phyloP scores from a whole-genome alignment of 2,329 filamentous ascomycete genomes.

The Cordyceps fumosorosea region DNA sequence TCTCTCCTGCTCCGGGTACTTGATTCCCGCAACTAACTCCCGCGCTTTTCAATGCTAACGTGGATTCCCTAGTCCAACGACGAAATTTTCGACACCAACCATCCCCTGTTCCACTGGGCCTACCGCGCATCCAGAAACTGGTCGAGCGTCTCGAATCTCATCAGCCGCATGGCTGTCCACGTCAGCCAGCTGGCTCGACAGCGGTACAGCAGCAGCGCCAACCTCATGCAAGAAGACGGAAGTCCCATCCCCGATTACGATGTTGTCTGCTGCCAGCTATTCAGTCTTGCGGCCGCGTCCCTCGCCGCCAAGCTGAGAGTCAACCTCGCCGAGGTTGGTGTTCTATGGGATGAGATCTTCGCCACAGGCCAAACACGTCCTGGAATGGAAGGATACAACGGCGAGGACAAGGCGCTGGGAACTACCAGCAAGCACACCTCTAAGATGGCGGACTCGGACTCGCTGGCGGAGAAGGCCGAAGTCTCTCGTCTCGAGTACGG shows the following conservation, averaged over 20 bases:
- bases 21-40: background rate
- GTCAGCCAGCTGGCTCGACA: constrained; percentile 47
- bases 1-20: constrained; percentile 61
- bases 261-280: constrained; percentile 71
- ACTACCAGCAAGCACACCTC: background rate
- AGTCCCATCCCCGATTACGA: constrained; percentile 64
- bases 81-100: constrained; percentile 68
- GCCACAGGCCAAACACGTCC: constrained; percentile 46
- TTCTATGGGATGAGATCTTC: constrained; percentile 70
- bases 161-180: constrained; percentile 67
- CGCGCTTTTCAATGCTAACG: background rate
- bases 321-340: constrained; percentile 56
- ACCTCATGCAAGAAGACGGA: constrained; percentile 46
- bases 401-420: constrained; percentile 7
- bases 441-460: constrained; percentile 19
- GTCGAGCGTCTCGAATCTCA: constrained; percentile 58
- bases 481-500: constrained; percentile 39
- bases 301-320: constrained; percentile 62
- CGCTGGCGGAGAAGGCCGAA: constrained; percentile 36
- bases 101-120: constrained; percentile 82
- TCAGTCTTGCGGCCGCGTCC: constrained; percentile 71
- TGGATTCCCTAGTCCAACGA: constrained; percentile 37
- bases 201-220: constrained; percentile 28
- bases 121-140: constrained; percentile 77
- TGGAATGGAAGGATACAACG: background rate